phyloP scores from a whole-genome alignment of 1,284 basidiomycete species.

The Leccinum ponderosum region DNA sequence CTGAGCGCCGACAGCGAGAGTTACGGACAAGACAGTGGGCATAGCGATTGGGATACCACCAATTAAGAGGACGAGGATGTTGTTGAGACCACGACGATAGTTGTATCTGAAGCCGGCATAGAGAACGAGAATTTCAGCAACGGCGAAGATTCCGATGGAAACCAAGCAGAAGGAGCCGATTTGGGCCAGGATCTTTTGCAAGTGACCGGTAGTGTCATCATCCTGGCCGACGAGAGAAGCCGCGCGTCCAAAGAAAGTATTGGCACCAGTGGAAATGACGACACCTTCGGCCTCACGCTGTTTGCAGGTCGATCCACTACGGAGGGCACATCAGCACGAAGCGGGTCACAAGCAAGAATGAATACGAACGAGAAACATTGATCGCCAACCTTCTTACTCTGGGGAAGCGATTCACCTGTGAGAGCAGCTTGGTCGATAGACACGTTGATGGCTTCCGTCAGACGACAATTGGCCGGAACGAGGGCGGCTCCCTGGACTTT shows the following conservation, averaged over 20 bases:
- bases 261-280: constrained; percentile 90
- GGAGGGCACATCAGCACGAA: constrained; percentile 11
- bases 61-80: constrained; percentile 96
- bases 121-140: constrained; percentile 87
- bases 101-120: constrained; percentile 86
- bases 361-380: constrained; percentile 90
- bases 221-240: constrained; percentile 92
- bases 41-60: constrained; percentile 99
- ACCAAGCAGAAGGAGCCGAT: constrained; percentile 96
- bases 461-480: constrained; percentile 93
- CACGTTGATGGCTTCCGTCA: constrained; percentile 93
- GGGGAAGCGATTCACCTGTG: constrained; percentile 94
- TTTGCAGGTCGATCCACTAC: constrained; percentile 95
- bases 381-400: constrained; percentile 88
- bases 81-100: constrained; percentile 94
- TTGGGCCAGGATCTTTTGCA: constrained; percentile 96
- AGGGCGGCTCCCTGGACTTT: constrained; percentile 36
- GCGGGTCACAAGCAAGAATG: not conserved
- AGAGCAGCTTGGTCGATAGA: constrained; percentile 97
- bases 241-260: constrained; percentile 93
- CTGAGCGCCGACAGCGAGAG: constrained; percentile 96
- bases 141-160: constrained; percentile 90
- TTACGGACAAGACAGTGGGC: constrained; percentile 96
- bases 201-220: constrained; percentile 94
- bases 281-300: constrained; percentile 75